Evolutionary conservation across 805 yeast genomes (phyloP), one percentile per base, ranked within the genome.

Genomic region (Kodamaea kaohsiungensis): DNA sequence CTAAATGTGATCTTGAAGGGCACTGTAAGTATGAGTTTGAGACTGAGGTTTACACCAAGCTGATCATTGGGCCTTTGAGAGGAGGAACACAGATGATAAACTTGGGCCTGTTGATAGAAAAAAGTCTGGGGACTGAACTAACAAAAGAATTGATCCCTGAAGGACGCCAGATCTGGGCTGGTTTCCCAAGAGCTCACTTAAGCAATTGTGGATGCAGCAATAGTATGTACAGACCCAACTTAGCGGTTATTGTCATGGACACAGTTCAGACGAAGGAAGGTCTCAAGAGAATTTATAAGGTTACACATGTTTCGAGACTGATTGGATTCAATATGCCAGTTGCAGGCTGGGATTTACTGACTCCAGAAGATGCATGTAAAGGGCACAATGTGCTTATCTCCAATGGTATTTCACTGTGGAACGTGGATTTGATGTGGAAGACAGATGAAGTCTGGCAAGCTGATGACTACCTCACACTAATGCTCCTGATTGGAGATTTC

Each of bases 351-450:
- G 60, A 66, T 27, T 50, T 58, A 18, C 39, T 6, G 19, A 50
- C 57, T 12, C 70, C 71, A 2, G 53, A 57, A 10, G 58, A 64
- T 3, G 53, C 67, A 7, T 75, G 76, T 58, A 60, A 56, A 45
- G 55, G 57, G 4, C 75, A 73, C 7, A 77, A 72, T 49, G 79
- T 76, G 1, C 65, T 79, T 18, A 73, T 77, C 16, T 80, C 83
- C 0, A 78, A 78, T 56, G 77, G 80, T 7, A 73, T 79, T 16
- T 67, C 80, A 3, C 68, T 65, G 48, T 79, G 83, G 83, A 51
- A 46, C 7, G 38, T 60, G 10, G 48, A 51, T 8, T 40, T 47
- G 1, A 42, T 55, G 35, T 16, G 17, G 9, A 40, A 43, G 2
- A 49, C 48, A 3, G 19, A 16, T 5, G 45, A 43, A 9, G 56